phyloP scores from a whole-genome alignment of 805 yeast genomes.

The Pichia rugopelliculosa region DNA sequence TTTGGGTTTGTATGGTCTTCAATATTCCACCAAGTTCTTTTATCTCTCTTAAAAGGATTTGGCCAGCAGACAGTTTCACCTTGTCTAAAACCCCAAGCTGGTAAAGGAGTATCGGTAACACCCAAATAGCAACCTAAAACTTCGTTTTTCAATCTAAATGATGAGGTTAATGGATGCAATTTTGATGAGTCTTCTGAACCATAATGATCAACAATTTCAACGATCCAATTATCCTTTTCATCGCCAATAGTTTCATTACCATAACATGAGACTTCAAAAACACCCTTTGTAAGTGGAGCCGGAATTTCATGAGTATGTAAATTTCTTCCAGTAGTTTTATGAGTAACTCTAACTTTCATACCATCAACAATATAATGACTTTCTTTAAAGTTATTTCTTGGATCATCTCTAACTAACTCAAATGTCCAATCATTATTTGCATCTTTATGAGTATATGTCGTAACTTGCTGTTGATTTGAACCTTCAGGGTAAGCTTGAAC shows the following conservation, averaged over 20 bases:
- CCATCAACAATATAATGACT: slow-evolving; percentile 47
- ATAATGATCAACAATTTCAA: slow-evolving; percentile 68
- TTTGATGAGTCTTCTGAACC: slow-evolving; percentile 42
- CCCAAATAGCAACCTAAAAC: slow-evolving; percentile 68
- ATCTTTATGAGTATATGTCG: slow-evolving; percentile 93
- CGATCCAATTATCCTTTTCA: slow-evolving; percentile 79
- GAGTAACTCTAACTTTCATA: slow-evolving; percentile 63
- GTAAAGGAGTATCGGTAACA: slow-evolving; percentile 61
- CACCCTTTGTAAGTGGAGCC: slow-evolving; percentile 62
- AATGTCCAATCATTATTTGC: slow-evolving; percentile 76
- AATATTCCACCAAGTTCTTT: slow-evolving; percentile 84
- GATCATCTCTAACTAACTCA: slow-evolving; percentile 48
- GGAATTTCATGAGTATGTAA: slow-evolving; percentile 76
- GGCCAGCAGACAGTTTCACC: slow-evolving; percentile 81
- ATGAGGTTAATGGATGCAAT: slow-evolving; percentile 70
- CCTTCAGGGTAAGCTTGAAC: slow-evolving; percentile 81
- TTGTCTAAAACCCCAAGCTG: slow-evolving; percentile 82
- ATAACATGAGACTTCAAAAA: slow-evolving; percentile 83
- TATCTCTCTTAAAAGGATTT: slow-evolving; percentile 62
- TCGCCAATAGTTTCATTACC: slow-evolving; percentile 71
- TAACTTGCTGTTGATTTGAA: slow-evolving; percentile 87
- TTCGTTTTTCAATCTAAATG: slow-evolving; percentile 59
- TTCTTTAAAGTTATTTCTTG: slow-evolving; percentile 27
- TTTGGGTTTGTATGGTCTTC: slow-evolving; percentile 58
- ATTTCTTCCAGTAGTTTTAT: slow-evolving; percentile 61